Evolutionary conservation across 2,329 filamentous ascomycete species (phyloP), one percentile per base, ranked within the genome.

Genomic region (Ophiostoma sp.): DNA sequence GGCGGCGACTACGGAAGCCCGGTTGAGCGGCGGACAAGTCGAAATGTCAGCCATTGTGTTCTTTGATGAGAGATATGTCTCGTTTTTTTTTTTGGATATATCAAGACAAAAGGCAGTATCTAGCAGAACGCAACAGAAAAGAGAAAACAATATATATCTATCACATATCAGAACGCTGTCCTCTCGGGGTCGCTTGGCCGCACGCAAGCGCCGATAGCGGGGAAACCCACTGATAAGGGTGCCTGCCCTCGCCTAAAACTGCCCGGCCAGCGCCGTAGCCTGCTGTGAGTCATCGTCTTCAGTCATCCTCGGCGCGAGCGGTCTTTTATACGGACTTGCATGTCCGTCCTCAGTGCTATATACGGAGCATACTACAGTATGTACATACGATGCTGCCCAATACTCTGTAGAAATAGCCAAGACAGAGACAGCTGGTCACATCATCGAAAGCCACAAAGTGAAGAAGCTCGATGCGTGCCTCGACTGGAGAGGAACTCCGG

Each of bases 1-100:
- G 4, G 94, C 94, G 33, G 83, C 83, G 68, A 87, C 76, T 52
- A 98, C 89, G 17, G 91, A 93, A 68, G 83, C 80, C 65, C 92
- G 89, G 23, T 87, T 92, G 31, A 97, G 85, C 3, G 90, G 90
- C 6, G 83, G 86, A 68, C 83, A 82, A 31, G 83, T 84, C 6
- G 80, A 79, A 8, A 82, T 78, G 76, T 86, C 84, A 64, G 86
- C 83, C 86, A 88, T 87, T 13, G n/a, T 27, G 67, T 41, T 35
- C 33, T 57, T 5, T 57, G 20, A 10, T n/a, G 15, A 23, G 27
- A 3, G 27, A 1, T 31, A 27, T 31, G 54, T 33, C 27, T 60
- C 20, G 23, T 60, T 23, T 4, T 44, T 15, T 11, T 60, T 23
- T 4, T 44, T 15, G 41, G 15, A 20, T 44, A 39, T 39, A 11